Base-by-base conservation (phyloP, 1,284 basidiomycete genomes). In the Schizophyllum commune region DNA sequence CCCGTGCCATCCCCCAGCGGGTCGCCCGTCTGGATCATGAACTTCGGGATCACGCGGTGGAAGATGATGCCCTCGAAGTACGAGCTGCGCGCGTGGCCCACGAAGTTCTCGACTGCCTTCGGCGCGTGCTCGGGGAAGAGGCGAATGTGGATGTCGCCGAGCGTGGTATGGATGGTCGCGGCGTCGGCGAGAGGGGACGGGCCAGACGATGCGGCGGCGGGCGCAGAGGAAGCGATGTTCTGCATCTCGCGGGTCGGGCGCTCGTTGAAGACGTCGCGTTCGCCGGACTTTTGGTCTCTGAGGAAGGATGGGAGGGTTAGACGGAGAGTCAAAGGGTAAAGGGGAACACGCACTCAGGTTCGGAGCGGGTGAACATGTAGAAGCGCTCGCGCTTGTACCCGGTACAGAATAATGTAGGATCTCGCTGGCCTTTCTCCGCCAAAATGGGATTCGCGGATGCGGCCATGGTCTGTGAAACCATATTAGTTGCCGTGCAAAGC, bases 21-120 rank as follows among this genome's bases (percentile, higher is more conserved):
- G 70, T 99, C 96, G 47, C 97, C 96, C 1, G 96, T 98, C 79
- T 99, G 96, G 59, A 99, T 87, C 97, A 99, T 99, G 71, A 99
- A 99, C 77, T 99, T 99, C 65, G 93, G 86, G 72, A 99, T 99
- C 65, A 99, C 92, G 63, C 97, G 91, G 74, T 99, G 97, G 81
- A 99, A 98, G 70, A 98, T 86, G 60, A 98, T 81, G 20, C 90
- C 88, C 72, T 99, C 96, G 72, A 92, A 99, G 77, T 94, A 99
- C 1, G 93, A 88, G 68, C 87, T 94, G 66, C 89, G 82, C n/a
- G 93, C 86, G 68, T 98, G 93, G 0, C 93, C 94, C 20, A 95
- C 89, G 74, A 99, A 99, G 77, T 98, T 99, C 75, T 98, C 96
- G 53, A 98, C 96, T 0, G 97, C 88, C 73, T 92, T 96, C 3